Conservation (phyloP, 441 rosid genomes). For the Capsella rubella region DNA sequence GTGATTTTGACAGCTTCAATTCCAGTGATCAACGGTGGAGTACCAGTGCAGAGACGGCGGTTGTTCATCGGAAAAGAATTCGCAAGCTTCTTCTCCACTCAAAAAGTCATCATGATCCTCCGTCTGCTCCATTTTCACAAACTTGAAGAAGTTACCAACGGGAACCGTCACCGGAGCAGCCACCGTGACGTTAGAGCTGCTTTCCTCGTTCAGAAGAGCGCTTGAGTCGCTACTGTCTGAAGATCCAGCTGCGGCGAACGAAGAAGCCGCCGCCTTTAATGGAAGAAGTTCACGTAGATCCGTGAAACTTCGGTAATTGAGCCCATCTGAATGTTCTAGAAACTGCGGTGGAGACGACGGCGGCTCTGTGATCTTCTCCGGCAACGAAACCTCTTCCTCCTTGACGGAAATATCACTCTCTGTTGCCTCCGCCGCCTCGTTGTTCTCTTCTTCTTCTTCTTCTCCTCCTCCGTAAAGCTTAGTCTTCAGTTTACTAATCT, state of each 20-base stretch:
- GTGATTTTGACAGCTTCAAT: conserved; percentile 26
- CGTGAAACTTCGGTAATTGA: conserved; percentile 45
- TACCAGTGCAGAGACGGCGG: conserved; percentile 88
- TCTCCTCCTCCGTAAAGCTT: conserved; percentile 62
- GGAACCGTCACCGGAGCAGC: conserved; percentile 31
- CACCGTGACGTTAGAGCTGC: conserved; percentile 41
- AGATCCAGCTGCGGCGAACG: conserved; percentile 59
- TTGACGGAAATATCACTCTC: conserved; percentile 73
- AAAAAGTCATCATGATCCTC: conserved; percentile 60
- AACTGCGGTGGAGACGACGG: conserved; percentile 39
- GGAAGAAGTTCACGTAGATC: conserved; percentile 55
- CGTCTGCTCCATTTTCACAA: conserved; percentile 79
- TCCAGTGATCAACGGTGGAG: conserved; percentile 68
- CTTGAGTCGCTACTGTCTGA: conserved; percentile 82
- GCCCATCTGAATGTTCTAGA: conserved; percentile 41
- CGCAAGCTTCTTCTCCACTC: conserved; percentile 79
- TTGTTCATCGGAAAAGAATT: conserved; percentile 78
- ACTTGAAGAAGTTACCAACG: conserved; percentile 43
- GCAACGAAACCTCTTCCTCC: conserved; percentile 52
- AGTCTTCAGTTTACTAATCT: conserved; percentile 74
- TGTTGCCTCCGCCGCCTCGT: not conserved
- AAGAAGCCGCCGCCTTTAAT: conserved; percentile 5
- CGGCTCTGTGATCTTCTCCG: conserved; percentile 44
- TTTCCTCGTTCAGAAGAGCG: conserved; percentile 74
- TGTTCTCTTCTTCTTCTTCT: conserved; percentile 50